Conservation (phyloP, 2,329 filamentous ascomycete genomes). For the Bisporella sp. region DNA sequence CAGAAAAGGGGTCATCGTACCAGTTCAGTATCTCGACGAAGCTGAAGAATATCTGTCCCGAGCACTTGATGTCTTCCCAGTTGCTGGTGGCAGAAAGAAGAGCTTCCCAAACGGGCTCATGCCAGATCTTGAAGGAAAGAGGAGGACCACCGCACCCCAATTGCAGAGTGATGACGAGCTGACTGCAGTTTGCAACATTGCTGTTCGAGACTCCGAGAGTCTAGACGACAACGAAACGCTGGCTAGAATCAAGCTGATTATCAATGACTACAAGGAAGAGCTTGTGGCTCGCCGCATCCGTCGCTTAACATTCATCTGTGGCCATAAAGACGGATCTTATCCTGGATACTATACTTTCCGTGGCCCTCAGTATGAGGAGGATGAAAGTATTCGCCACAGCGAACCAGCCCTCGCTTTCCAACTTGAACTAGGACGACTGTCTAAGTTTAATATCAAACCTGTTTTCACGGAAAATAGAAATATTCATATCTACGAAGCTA, state of each 20-base stretch:
- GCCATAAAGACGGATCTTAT: constrained; percentile 88
- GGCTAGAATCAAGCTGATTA: constrained; percentile 64
- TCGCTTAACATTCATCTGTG: constrained; percentile 92
- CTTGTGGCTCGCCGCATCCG: constrained; percentile 75
- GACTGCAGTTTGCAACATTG: constrained; percentile 87
- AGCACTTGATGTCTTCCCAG: constrained; percentile 77
- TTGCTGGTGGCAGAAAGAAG: constrained; percentile 48
- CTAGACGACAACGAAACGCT: constrained; percentile 76
- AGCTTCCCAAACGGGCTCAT: constrained; percentile 51
- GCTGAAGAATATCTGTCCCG: constrained; percentile 79
- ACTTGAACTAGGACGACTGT: constrained; percentile 86
- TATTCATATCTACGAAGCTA: constrained; percentile 96
- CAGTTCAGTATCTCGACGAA: constrained; percentile 89
- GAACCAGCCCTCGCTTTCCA: constrained; percentile 98
- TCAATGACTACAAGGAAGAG: constrained; percentile 78
- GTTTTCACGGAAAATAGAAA: constrained; percentile 99
- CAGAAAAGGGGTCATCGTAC: constrained; percentile 90
- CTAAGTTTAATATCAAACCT: constrained; percentile 96
- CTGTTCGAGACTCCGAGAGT: constrained; percentile 81
- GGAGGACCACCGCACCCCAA: constrained; percentile 48
- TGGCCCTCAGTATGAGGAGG: constrained; percentile 81
- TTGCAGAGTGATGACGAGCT: constrained; percentile 66
- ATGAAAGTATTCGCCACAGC: constrained; percentile 92
- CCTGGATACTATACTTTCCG: constrained; percentile 98
- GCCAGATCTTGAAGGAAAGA: constrained; percentile 67